phyloP scores from a whole-genome alignment of 1,139 yeast species.

The Candida sp. region DNA sequence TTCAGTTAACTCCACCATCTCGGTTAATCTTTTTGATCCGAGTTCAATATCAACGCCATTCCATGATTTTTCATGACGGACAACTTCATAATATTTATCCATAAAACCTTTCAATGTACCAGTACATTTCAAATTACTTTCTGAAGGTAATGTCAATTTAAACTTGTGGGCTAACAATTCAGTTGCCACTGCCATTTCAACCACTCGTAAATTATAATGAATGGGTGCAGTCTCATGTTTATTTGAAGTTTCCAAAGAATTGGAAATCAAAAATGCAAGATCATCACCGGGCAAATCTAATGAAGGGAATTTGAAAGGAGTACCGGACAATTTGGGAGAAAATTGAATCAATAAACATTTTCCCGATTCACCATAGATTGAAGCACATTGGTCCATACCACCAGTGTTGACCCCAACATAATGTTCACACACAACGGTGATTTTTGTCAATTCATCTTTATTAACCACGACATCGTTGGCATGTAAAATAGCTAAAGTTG shows the following conservation, averaged over 20 bases:
- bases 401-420: slow-evolving; percentile 75
- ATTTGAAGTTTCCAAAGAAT: slow-evolving; percentile 60
- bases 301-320: slow-evolving; percentile 55
- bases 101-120: slow-evolving; percentile 69
- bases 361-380: slow-evolving; percentile 60
- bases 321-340: slow-evolving; percentile 55
- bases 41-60: slow-evolving; percentile 45
- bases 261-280: slow-evolving; percentile 58
- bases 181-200: slow-evolving; percentile 65
- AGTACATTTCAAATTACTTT: slow-evolving; percentile 49
- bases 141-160: slow-evolving; percentile 41
- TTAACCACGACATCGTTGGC: slow-evolving; percentile 50
- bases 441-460: slow-evolving; percentile 53
- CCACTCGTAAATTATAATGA: slow-evolving; percentile 68
- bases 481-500: slow-evolving; percentile 55
- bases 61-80: slow-evolving; percentile 35
- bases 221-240: slow-evolving; percentile 70
- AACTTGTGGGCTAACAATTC: slow-evolving; percentile 50
- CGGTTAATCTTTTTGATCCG: slow-evolving; percentile 37
- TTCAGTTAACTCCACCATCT: slow-evolving; percentile 43
- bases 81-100: slow-evolving; percentile 44
- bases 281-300: slow-evolving; percentile 29
- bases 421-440: slow-evolving; percentile 69
- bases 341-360: slow-evolving; percentile 63
- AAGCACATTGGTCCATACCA: slow-evolving; percentile 79